Base-by-base conservation (phyloP, 139 green algal species). In the Microglena sp. region DNA sequence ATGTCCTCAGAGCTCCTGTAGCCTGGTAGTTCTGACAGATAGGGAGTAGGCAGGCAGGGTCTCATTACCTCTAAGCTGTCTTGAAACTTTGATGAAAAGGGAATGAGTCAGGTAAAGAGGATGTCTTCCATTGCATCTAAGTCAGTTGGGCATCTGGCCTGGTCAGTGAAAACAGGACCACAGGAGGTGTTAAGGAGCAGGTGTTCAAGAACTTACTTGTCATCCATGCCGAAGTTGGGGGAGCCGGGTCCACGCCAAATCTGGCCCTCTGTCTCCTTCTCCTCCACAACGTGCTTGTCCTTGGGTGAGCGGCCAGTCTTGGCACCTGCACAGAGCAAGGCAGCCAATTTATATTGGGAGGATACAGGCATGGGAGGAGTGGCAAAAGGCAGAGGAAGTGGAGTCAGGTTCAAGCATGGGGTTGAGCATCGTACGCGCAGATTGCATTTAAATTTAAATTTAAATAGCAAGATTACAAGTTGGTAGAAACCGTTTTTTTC, bases 211-310 rank as follows among this genome's bases (percentile, higher is more conserved):
- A 75, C 2, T 46, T 33, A n/a, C 21, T 55, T 35, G 50, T 74
- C 64, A 24, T 75, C 64, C 64, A 76, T 80, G 60, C 68, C 45
- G 60, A 60, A 74, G 54, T 80, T 80, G 40, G 74, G 74, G 18
- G 62, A 73, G 60, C 55, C 28, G 1, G 43, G 18, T 8, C 74
- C 79, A 85, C 88, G 94, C 90, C 90, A 96, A 22, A 96, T 73
- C 66, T 94, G 81, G 15, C 70, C 66, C 67, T 92, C 71, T 2
- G 80, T 86, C 4, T 55, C 55, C 0, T 77, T 31, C 62, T 97
- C 87, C 3, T 80, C 75, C 61, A 98, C 89, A 4, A 98, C 81
- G 40, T 89, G 85, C 87, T 96, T 97, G 87, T 97, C 91, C 34
- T 85, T 87, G 46, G 91, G 91, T 35, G 76, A 90, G 32, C 91